A percentile compares a stretch with the other conserved stretches of the same genome.
phyloP scores from a whole-genome alignment of 371 early-diverging fungal genomes.

The Lichtheimia ornata region DNA sequence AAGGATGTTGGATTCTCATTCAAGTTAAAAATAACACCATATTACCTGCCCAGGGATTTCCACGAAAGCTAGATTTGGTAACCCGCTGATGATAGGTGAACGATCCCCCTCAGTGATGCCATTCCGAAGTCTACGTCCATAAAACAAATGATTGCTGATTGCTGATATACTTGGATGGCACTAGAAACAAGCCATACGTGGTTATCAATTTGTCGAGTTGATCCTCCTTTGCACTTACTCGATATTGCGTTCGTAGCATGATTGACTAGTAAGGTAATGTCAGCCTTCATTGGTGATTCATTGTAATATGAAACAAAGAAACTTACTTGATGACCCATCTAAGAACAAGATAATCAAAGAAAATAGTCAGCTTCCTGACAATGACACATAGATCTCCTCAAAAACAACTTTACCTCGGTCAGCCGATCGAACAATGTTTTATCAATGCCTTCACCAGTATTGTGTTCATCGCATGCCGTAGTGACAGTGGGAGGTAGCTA shows the following conservation, averaged over 20 bases:
- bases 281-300: too few species aligned
- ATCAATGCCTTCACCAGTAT: constrained; percentile 70
- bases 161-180: constrained; percentile 84
- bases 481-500: constrained; percentile 85
- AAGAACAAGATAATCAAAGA: background rate
- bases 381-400: background rate
- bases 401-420: constrained; percentile 44
- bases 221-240: constrained; percentile 46
- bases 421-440: constrained; percentile 88
- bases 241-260: constrained; percentile 84
- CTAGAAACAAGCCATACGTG: constrained; percentile 17
- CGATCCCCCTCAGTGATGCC: constrained; percentile 55
- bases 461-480: constrained; percentile 39
- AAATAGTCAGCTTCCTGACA: background rate
- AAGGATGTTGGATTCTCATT: too few species aligned
- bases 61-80: constrained; percentile 74
- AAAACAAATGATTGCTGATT: constrained; percentile 84
- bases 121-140: constrained; percentile 60
- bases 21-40: too few species aligned
- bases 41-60: constrained; percentile 54
- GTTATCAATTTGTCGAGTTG: background rate
- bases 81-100: constrained; percentile 51
- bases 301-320: too few species aligned
- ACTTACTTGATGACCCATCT: constrained; percentile 33
- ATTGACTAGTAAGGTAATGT: constrained; percentile 39